Evolutionary conservation across 2,329 filamentous ascomycete species (phyloP), one percentile per base, ranked within the genome.

Genomic region (Colletotrichum gigasporum): DNA sequence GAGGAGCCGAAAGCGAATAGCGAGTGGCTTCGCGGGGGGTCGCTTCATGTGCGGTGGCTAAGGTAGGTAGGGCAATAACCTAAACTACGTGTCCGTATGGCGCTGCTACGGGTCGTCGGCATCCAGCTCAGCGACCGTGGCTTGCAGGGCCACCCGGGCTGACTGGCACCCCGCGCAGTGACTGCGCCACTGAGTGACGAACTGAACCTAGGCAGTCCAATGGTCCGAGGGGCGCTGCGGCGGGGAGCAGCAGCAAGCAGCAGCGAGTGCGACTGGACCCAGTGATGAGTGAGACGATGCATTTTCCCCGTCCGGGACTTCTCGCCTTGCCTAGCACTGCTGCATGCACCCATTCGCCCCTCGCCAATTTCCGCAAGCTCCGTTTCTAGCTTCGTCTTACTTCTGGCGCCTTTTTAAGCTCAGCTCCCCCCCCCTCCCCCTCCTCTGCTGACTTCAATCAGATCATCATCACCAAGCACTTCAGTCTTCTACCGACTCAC

Each of bases 171-270:
- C 61, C 47, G 61, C 55, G 47, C 55, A 35, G 32, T 41, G 30
- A 63, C 61, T 63, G 61, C 61, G 61, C 61, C 61, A 60, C 61
- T 47, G 14, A 50, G 28, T 60, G 55, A 60, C 61, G 47, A 42
- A 10, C 11, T 20, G 2, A 20, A 14, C 12, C 3, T 12, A 52
- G 24, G 20, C 37, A 26, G 52, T 30, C 32, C 28, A 39, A 47
- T 22, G n/a, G n/a, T n/a, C n/a, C n/a, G 37, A 41, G 26, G 55
- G 32, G 37, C n/a, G 2, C 26, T 39, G 50, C 42, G 30, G 26
- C 28, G 47, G 42, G 28, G 32, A 39, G 44, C n/a, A n/a, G n/a
- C n/a, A n/a, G n/a, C n/a, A n/a, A n/a, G n/a, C n/a, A n/a, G n/a
- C n/a, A n/a, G n/a, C n/a, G n/a, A n/a, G n/a, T n/a, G n/a, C n/a